Base-by-base conservation (phyloP, 1,284 basidiomycete genomes). In the Cryptococcus floricola region DNA sequence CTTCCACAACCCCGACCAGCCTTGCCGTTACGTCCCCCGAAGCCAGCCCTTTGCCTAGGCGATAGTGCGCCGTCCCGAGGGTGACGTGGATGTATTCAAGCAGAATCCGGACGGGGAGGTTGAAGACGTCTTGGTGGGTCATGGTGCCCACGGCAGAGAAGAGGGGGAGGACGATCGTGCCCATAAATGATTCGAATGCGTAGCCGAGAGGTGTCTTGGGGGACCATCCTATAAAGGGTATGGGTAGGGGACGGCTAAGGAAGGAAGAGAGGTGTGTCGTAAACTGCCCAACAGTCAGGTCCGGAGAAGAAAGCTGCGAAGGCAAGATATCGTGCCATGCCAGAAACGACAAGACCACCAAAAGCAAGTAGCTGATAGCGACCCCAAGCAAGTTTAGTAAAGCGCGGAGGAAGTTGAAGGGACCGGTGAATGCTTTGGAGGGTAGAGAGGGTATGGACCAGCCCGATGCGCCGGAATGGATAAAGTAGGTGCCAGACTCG, bases 91-190 rank as follows among this genome's bases (percentile, higher is more conserved):
- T 62, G 56, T 76, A 76, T 39, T 71, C 71, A 12, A 74, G 59
- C 25, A 76, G 37, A 4, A 53, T 42, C 18, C 54, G 45, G 5
- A 67, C 59, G 2, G 69, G 70, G 1, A 69, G 64, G 1, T 50
- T 18, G 53, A 58, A 62, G 37, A 74, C 66, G 50, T 74, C 74
- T 6, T 52, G 16, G 2, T 56, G 53, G 0, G 74, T 70, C 74
- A 76, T 76, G 0, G 87, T 88, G 53, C 85, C 86, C 1, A 89
- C 83, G 0, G 85, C 85, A n/a, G 85, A 86, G 67, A 87, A 87
- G 44, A 88, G 70, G 0, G 86, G 85, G 1, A 85, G 64, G 48
- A 88, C 69, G 0, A 88, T 75, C 19, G 80, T 78, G 4, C 77
- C 67, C 4, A 82, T 77, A 66, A 87, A 87, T 5, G 72, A 65